Conservation (phyloP, 306 rosid species). For the Trichosanthes truncata region DNA sequence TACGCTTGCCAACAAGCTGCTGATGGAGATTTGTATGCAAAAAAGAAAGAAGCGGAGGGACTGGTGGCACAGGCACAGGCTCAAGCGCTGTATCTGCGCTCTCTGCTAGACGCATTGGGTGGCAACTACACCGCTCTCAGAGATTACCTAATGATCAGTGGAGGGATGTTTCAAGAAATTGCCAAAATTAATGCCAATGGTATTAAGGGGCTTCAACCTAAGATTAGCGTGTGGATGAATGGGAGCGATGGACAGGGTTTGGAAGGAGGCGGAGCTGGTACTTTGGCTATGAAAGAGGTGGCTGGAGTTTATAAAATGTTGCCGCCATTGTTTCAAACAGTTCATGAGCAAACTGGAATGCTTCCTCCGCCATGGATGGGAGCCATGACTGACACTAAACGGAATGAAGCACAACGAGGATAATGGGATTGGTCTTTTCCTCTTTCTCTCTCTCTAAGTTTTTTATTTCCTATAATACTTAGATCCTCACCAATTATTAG, state of each 20-base stretch:
- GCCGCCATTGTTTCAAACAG: constrained; percentile 23
- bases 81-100: constrained; percentile 14
- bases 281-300: constrained; percentile 15
- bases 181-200: constrained; percentile 22
- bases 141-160: constrained; percentile 22
- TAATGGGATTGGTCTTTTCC: neutral
- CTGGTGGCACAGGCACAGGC: constrained; percentile 22
- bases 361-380: constrained; percentile 21
- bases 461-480: neutral
- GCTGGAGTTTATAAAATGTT: constrained; percentile 19
- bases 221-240: constrained; percentile 26
- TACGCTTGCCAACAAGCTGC: constrained; percentile 18
- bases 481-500: neutral
- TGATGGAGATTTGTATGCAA: constrained; percentile 18
- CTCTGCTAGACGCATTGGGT: constrained; percentile 13
- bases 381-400: constrained; percentile 10
- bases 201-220: constrained; percentile 19
- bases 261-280: constrained; percentile 13
- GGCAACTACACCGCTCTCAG: constrained; percentile 22
- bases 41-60: constrained; percentile 28
- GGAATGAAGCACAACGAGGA: neutral
- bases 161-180: constrained; percentile 17
- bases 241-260: neutral
- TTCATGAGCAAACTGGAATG: constrained; percentile 24
- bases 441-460: too few species aligned